These are phyloP conservation scores for Rusavskia elegans DNA, from an alignment of 495 filamentous ascomycete species.

Conservation along the genomic window DNA sequence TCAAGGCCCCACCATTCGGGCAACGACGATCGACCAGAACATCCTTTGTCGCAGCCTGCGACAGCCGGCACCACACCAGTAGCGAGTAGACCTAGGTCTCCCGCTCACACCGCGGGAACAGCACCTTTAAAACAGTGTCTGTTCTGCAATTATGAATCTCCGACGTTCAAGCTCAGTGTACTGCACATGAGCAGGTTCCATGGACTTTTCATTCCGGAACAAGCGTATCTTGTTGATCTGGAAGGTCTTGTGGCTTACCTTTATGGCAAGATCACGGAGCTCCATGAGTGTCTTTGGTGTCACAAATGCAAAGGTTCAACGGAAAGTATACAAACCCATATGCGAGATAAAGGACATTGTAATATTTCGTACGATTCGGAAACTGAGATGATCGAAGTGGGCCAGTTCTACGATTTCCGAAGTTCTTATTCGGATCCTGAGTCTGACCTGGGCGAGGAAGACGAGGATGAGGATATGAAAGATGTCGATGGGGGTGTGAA, in stretches of 20 bases:
- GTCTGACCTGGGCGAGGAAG: slow-evolving; percentile 30
- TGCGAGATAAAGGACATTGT: slow-evolving; percentile 92
- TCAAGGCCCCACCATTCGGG: slow-evolving; percentile 39
- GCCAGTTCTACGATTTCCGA: slow-evolving; percentile 96
- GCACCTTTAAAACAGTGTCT: slow-evolving; percentile 53
- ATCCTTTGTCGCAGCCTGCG: slow-evolving; percentile 16
- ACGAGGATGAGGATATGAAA: slow-evolving; percentile 32
- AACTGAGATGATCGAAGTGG: slow-evolving; percentile 83
- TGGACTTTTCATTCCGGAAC: slow-evolving; percentile 92
- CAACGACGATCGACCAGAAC: slow-evolving; percentile 23
- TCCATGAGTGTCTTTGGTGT: slow-evolving; percentile 74
- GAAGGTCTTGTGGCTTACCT: slow-evolving; percentile 69
- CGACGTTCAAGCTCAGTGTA: slow-evolving; percentile 55
- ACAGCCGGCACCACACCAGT: slow-evolving; percentile 3
- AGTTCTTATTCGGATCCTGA: slow-evolving; percentile 78
- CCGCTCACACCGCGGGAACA: slow-evolving; percentile 11
- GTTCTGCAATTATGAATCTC: slow-evolving; percentile 75
- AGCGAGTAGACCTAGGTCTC: slow-evolving; percentile 16
- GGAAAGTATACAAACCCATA: slow-evolving; percentile 75
- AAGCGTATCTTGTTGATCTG: slow-evolving; percentile 59
- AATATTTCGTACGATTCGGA: slow-evolving; percentile 86
- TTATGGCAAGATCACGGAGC: slow-evolving; percentile 55
- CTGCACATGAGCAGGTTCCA: slow-evolving; percentile 84
- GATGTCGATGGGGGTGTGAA: slow-evolving; percentile 13
- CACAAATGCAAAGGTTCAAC: slow-evolving; percentile 57